Conservation (phyloP, 139 green algal genomes). For the Haematococcus lacustris region DNA sequence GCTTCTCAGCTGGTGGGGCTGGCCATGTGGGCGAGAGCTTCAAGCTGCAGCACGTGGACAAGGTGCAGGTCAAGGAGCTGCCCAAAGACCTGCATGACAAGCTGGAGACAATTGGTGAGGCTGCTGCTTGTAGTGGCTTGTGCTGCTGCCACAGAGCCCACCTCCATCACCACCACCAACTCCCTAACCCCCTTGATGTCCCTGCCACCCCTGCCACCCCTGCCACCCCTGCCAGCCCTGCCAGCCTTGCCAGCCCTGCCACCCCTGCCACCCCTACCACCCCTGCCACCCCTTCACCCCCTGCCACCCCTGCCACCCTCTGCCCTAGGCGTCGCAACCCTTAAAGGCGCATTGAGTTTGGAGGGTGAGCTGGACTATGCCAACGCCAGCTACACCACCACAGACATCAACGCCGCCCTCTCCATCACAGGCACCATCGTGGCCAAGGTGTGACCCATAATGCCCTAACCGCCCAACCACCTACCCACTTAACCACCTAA, state of each 20-base stretch:
- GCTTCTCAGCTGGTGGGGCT: not conserved
- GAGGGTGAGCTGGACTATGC: conserved; percentile 19
- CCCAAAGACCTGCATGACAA: conserved; percentile 23
- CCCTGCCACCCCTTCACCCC: too few species aligned
- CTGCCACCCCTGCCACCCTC: too few species aligned
- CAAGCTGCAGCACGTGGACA: conserved; percentile 12
- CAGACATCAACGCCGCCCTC: conserved; percentile 31
- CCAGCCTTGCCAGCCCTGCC: too few species aligned
- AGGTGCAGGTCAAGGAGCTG: conserved; percentile 16
- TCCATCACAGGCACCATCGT: conserved; percentile 19
- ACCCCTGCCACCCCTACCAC: too few species aligned
- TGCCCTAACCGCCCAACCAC: too few species aligned
- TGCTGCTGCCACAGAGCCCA: not conserved
- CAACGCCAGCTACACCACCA: conserved; percentile 33
- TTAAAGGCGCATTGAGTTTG: not conserved
- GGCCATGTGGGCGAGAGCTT: not conserved
- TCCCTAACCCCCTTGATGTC: not conserved
- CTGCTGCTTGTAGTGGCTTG: not conserved
- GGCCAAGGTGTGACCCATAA: conserved; percentile 18
- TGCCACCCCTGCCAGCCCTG: too few species aligned
- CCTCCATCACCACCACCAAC: not conserved
- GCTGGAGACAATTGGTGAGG: conserved; percentile 8
- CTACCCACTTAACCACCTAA: too few species aligned
- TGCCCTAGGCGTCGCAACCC: not conserved
- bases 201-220: too few species aligned